Base-by-base conservation (phyloP, 306 rosid genomes). In the Cicer pinnatifidum region DNA sequence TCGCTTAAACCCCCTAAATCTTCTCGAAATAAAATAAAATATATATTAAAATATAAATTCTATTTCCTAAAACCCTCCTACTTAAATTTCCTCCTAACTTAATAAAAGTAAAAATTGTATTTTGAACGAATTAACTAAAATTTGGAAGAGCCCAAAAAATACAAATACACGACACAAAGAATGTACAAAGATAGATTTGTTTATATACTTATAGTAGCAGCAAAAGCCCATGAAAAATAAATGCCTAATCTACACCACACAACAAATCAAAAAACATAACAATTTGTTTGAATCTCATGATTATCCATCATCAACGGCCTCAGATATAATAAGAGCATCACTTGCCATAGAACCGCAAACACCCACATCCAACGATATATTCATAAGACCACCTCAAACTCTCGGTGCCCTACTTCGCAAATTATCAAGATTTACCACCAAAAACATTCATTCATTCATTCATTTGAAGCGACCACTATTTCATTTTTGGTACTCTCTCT, bases 321-420 rank as follows among this genome's bases (percentile, higher is more conserved):
- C 43, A 23, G 82, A 78, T 78, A 68, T 8, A 72, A 11, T 46
- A 57, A 0, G 8, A 66, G 61, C 71, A 71, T 57, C 70, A 66
- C 17, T 1, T 13, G 10, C 66, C 62, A 75, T 60, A 46, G 43
- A 53, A 41, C 51, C 71, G 77, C 75, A 62, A 74, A 12, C 84
- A 75, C 67, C 17, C 33, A 15, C 38, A 19, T 1, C 65, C 11
- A 58, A 58, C 60, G 5, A 38, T 46, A 19, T 51, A 78, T 83
- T 75, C 81, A 75, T 19, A 37, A 11, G 6, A 52, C 5, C 77
- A n/a, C 47, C 73, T 37, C 71, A 28, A 28, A 53, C 58, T 1
- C 71, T 11, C 9, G 8, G 28, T 78, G 69, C 71, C 84, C 87
- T 80, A 83, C 69, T 23, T 58, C 72, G 0, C 77, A 40, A 56